These are phyloP conservation scores for Colletotrichum falcatum DNA, from an alignment of 2,329 filamentous ascomycete species.

Conservation along the genomic window DNA sequence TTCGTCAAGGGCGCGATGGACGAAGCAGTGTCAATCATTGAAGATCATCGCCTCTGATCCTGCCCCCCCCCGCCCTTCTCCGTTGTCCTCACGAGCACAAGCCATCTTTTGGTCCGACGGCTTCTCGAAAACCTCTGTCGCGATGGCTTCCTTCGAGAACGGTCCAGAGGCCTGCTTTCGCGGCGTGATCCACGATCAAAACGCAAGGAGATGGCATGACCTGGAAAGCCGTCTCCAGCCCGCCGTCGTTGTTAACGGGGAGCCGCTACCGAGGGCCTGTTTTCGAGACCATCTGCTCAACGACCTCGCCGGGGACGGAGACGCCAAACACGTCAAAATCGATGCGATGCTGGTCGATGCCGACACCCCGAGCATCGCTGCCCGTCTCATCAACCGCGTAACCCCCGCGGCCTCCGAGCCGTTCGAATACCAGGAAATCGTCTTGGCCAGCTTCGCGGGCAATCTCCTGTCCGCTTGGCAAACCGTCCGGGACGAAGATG, in stretches of 20 bases:
- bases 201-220: neutral
- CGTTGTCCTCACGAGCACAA: neutral
- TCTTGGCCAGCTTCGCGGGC: conserved; percentile 14
- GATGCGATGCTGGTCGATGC: conserved; percentile 8
- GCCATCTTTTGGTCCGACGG: too few species aligned
- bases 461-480: conserved; percentile 3
- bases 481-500: conserved; percentile 23
- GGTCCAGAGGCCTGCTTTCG: neutral
- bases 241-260: neutral
- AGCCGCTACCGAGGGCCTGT: neutral
- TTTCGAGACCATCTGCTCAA: neutral
- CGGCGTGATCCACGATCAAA: neutral
- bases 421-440: conserved; percentile 16
- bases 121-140: neutral
- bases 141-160: neutral
- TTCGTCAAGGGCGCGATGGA: conserved; percentile 3
- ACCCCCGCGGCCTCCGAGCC: neutral
- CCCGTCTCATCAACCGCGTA: conserved; percentile 10
- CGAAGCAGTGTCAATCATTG: neutral
- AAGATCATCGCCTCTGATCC: neutral
- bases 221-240: neutral
- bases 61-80: neutral
- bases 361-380: neutral
- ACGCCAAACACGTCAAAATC: neutral
- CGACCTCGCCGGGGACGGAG: neutral